Evolutionary conservation across 2,329 filamentous ascomycete species (phyloP).

Genomic region (Pseudocercospora vitis): DNA sequence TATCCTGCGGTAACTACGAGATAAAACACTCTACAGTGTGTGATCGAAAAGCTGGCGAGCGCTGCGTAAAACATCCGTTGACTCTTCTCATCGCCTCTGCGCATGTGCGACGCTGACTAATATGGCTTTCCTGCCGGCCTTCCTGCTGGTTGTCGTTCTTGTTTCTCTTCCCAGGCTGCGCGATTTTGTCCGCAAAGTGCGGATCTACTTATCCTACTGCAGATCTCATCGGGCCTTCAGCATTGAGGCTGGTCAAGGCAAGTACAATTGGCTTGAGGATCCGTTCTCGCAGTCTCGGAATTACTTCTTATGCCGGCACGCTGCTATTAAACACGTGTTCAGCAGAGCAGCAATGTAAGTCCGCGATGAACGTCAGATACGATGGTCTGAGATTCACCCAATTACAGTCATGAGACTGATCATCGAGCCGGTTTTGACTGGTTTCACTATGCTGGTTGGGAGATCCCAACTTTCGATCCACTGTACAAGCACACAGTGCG

Average conservation of each 20-base stretch:
- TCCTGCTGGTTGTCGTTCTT: background rate
- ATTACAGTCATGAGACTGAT: conserved; percentile 4
- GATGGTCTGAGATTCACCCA: background rate
- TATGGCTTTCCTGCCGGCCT: background rate
- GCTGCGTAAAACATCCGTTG: no score
- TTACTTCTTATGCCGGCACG: conserved; percentile 6
- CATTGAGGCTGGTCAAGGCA: conserved; percentile 1
- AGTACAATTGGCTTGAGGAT: conserved; percentile 8
- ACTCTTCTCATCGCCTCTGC: background rate
- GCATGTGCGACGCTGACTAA: conserved; percentile 1
- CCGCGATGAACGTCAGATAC: background rate
- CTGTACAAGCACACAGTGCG: conserved; percentile 14
- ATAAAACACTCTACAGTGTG: no score
- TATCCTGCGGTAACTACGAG: no score
- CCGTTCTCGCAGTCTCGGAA: conserved; percentile 11
- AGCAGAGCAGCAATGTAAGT: conserved; percentile 4
- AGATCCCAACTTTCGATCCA: conserved; percentile 12
- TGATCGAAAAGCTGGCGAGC: no score
- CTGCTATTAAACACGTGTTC: conserved; percentile 11
- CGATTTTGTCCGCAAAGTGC: background rate
- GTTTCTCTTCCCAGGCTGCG: background rate
- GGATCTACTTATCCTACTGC: background rate
- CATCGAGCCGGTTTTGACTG: conserved; percentile 11
- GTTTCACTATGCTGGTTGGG: conserved; percentile 11
- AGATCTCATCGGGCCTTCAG: conserved; percentile 1